Percentiles rank a stretch among this genome's conserved stretches.
phyloP scores from a whole-genome alignment of 768 basidiomycete species.

The Lyophyllum shimeji region DNA sequence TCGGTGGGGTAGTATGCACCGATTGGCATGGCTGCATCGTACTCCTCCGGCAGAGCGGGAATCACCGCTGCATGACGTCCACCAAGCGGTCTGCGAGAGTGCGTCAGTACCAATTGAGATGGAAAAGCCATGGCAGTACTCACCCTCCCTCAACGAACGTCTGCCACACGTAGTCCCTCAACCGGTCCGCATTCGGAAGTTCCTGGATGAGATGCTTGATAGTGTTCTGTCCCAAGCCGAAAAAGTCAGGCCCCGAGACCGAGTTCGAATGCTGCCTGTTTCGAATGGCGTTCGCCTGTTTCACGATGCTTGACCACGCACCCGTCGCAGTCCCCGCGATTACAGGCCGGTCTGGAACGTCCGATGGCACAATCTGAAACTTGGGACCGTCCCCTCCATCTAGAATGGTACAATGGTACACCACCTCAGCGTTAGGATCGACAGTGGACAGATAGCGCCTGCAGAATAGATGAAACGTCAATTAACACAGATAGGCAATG shows the following conservation, averaged over 20 bases:
- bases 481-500: neutral
- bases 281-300: constrained; percentile 77
- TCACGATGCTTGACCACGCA: constrained; percentile 83
- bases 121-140: constrained; percentile 31
- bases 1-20: constrained; percentile 47
- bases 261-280: constrained; percentile 84
- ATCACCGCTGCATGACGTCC: constrained; percentile 83
- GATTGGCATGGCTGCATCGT: constrained; percentile 47
- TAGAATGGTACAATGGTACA: constrained; percentile 81
- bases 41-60: constrained; percentile 77
- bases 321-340: constrained; percentile 88
- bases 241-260: constrained; percentile 88
- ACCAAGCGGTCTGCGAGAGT: constrained; percentile 58
- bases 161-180: constrained; percentile 86
- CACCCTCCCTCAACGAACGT: constrained; percentile 84
- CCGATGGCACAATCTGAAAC: constrained; percentile 79
- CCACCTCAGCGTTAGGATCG: constrained; percentile 63
- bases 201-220: constrained; percentile 92
- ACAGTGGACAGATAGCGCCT: constrained; percentile 81
- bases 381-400: constrained; percentile 86
- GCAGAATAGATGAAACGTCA: constrained; percentile 6
- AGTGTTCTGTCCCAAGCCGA: constrained; percentile 82
- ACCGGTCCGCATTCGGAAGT: constrained; percentile 65
- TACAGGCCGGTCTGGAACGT: constrained; percentile 68
- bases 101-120: constrained; percentile 4